Evolutionary conservation across 2,329 filamentous ascomycete species (phyloP).

Genomic region (Fusarium nanum): DNA sequence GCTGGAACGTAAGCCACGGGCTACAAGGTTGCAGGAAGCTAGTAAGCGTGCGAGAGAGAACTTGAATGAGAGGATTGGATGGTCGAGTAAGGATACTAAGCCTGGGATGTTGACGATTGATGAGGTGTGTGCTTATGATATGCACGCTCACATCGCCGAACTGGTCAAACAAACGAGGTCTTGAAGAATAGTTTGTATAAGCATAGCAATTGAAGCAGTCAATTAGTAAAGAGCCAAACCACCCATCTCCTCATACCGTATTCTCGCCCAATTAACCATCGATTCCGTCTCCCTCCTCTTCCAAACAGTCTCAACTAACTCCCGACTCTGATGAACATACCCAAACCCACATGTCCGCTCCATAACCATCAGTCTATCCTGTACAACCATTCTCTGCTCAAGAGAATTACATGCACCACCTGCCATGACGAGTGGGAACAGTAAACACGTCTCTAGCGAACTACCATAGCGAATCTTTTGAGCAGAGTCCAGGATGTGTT

Average conservation of each 20-base stretch:
- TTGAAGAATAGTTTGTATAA: not conserved
- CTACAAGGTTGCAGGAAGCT: conserved; percentile 14
- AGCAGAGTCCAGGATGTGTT: not conserved
- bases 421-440: conserved; percentile 11
- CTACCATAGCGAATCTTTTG: conserved; percentile 8
- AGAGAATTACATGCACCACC: conserved; percentile 6
- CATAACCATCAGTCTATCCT: conserved; percentile 12
- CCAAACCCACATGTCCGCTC: conserved; percentile 13
- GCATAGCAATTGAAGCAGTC: not conserved
- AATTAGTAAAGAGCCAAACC: conserved; percentile 11
- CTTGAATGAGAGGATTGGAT: conserved; percentile 18
- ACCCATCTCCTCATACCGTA: conserved; percentile 17
- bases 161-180: not conserved
- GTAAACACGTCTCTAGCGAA: not conserved
- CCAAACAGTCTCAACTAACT: conserved; percentile 18
- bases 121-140: conserved; percentile 69
- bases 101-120: conserved; percentile 70
- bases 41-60: conserved; percentile 25
- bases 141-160: conserved; percentile 42
- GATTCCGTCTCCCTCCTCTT: conserved; percentile 11
- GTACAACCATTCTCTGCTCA: conserved; percentile 8
- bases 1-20: conserved; percentile 10
- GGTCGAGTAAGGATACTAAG: conserved; percentile 56
- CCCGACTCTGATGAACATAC: conserved; percentile 11
- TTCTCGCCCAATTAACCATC: conserved; percentile 16